These are phyloP conservation scores for Creolimax fragrantissima DNA, from an alignment of 78 protist species.

Conservation along the genomic window DNA sequence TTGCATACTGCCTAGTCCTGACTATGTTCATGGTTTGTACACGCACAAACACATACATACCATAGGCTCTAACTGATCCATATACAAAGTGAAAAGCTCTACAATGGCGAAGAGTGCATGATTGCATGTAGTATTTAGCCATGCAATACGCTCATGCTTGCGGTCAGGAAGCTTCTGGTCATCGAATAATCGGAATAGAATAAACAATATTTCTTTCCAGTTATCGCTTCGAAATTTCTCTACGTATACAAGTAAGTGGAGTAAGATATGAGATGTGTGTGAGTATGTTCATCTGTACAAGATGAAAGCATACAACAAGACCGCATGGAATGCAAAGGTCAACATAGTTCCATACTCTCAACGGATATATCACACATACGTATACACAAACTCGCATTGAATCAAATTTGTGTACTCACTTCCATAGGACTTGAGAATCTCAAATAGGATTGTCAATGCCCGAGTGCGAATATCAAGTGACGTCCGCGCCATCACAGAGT, in stretches of 20 bases:
- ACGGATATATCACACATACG: no score
- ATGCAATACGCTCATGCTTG: conserved; percentile 1
- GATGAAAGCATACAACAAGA: no score
- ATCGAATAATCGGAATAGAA: conserved; percentile 80
- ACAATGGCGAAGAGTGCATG: not conserved
- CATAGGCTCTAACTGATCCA: not conserved
- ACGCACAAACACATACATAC: not conserved
- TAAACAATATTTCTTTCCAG: conserved; percentile 52
- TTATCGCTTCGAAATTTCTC: not conserved
- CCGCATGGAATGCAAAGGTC: no score
- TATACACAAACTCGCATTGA: no score
- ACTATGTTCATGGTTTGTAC: no score
- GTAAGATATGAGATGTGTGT: not conserved
- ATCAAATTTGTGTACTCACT: conserved; percentile 37
- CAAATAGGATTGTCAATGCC: conserved; percentile 61
- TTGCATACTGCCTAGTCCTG: no score
- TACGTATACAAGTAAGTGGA: not conserved
- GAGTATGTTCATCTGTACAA: not conserved
- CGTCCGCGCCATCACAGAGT: conserved; percentile 18
- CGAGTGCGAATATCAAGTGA: conserved; percentile 47
- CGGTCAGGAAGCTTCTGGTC: conserved; percentile 39
- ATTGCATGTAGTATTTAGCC: conserved; percentile 31
- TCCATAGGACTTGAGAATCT: conserved; percentile 50
- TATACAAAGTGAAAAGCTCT: not conserved
- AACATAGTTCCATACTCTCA: no score